Conservation (phyloP, 1,284 basidiomycete species). For the Cutaneotrichosporon sp. region DNA sequence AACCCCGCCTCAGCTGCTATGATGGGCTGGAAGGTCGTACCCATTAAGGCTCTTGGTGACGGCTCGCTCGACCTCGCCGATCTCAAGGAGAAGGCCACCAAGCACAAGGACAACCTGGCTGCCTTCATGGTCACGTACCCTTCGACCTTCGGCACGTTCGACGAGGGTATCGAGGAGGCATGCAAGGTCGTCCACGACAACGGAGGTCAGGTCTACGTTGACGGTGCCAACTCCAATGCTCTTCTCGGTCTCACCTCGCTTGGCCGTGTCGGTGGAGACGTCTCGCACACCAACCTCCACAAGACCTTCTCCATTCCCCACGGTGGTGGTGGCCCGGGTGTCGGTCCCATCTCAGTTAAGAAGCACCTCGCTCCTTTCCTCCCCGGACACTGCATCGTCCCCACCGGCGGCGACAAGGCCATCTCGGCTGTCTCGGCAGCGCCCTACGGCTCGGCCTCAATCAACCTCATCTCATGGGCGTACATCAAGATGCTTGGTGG, state of each 20-base stretch:
- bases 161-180: slow-evolving; percentile 84
- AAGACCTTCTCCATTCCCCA: slow-evolving; percentile 73
- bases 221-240: slow-evolving; percentile 94
- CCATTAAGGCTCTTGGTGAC: slow-evolving; percentile 80
- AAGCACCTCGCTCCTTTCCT: slow-evolving; percentile 92
- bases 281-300: slow-evolving; percentile 96
- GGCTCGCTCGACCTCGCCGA: slow-evolving; percentile 87
- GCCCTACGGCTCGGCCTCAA: slow-evolving; percentile 90
- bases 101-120: slow-evolving; percentile 85
- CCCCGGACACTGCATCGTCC: slow-evolving; percentile 77
- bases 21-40: slow-evolving; percentile 93
- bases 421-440: slow-evolving; percentile 87
- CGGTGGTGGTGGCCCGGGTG: slow-evolving; percentile 91
- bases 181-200: slow-evolving; percentile 90
- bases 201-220: slow-evolving; percentile 96
- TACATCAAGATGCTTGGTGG: slow-evolving; percentile 98
- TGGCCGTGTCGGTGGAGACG: slow-evolving; percentile 92
- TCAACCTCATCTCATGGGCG: slow-evolving; percentile 95
- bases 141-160: slow-evolving; percentile 96
- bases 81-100: slow-evolving; percentile 77
- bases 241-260: slow-evolving; percentile 94
- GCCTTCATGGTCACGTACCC: slow-evolving; percentile 98
- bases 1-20: slow-evolving; percentile 94
- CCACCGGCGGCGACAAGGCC: slow-evolving; percentile 62
- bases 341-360: slow-evolving; percentile 87